Conservation (phyloP, 139 green algal species). For the Chlorella sp. region DNA sequence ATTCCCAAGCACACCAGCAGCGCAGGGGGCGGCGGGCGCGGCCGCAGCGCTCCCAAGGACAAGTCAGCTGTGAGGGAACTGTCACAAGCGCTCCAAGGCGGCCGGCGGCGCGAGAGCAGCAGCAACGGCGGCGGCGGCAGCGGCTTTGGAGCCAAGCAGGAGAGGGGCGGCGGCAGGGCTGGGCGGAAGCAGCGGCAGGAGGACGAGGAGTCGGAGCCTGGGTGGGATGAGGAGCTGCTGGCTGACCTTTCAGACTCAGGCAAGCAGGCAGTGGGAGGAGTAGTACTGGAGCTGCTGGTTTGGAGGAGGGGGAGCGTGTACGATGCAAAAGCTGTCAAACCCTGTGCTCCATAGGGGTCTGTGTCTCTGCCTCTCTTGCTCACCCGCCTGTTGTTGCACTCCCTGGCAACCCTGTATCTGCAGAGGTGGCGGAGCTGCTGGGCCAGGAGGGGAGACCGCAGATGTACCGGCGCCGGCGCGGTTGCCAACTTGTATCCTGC, state of each 20-base stretch:
- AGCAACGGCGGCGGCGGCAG: not conserved
- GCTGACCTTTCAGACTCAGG: conserved; percentile 29
- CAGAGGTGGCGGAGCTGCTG: conserved; percentile 67
- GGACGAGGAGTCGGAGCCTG: conserved; percentile 30
- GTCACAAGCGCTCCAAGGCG: not conserved
- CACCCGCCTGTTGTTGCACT: not conserved
- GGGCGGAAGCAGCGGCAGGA: not conserved
- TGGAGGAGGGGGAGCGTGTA: too few relatives aligned
- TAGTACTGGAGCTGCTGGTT: too few relatives aligned
- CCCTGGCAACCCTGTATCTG: not conserved
- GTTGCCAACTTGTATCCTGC: too few relatives aligned
- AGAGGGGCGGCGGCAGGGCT: not conserved
- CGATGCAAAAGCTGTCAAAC: too few relatives aligned
- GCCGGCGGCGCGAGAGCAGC: not conserved
- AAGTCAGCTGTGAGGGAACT: not conserved
- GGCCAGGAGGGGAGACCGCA: conserved; percentile 23
- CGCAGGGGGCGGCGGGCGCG: conserved; percentile 2
- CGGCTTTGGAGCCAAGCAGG: not conserved
- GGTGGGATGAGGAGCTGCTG: conserved; percentile 2
- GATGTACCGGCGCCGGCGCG: too few relatives aligned
- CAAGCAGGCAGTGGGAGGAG: not conserved
- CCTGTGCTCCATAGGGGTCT: too few relatives aligned
- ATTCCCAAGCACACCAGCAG: not conserved
- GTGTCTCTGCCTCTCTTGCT: too few relatives aligned
- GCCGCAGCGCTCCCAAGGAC: not conserved